Evolutionary conservation across 2,329 filamentous ascomycete species (phyloP).

Genomic region (Colletotrichum neosansevieriae): DNA sequence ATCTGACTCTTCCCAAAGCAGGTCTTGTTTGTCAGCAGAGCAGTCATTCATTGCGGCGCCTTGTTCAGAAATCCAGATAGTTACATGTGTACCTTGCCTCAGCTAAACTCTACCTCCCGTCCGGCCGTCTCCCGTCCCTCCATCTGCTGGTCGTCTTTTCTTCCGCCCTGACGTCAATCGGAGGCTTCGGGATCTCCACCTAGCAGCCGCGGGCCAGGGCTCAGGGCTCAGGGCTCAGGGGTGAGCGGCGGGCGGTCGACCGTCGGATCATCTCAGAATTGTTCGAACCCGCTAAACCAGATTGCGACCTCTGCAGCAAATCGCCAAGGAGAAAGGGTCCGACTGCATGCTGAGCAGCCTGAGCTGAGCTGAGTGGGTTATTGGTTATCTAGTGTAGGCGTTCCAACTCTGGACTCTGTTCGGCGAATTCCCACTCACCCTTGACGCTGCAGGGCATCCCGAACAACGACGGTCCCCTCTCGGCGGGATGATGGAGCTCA

Average conservation of each 20-base stretch:
- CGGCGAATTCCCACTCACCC: conserved; percentile 26
- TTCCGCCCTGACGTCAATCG: conserved; percentile 37
- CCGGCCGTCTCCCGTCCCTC: conserved; percentile 29
- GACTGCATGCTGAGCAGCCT: conserved; percentile 7
- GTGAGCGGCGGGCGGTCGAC: not conserved
- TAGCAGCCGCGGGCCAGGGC: not conserved
- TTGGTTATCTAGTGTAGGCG: not conserved
- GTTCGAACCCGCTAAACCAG: conserved; percentile 12
- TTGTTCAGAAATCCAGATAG: not conserved
- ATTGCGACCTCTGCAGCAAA: conserved; percentile 1
- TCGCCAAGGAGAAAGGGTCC: conserved; percentile 33
- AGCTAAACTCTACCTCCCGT: not conserved
- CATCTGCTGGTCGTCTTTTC: conserved; percentile 1
- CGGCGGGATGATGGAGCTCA: conserved; percentile 18
- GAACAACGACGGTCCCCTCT: conserved; percentile 17
- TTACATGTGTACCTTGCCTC: not conserved
- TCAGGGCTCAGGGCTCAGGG: not conserved
- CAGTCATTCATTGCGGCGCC: too few relatives aligned
- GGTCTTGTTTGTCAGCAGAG: conserved; percentile 11
- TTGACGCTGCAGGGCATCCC: conserved; percentile 25
- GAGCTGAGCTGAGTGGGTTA: not conserved
- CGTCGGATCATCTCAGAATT: conserved; percentile 8
- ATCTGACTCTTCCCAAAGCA: conserved; percentile 21
- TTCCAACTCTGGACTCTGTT: conserved; percentile 7
- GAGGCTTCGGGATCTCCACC: conserved; percentile 38